Evolutionary conservation across 2,329 filamentous ascomycete species (phyloP).

Genomic region (Fusarium palustre): DNA sequence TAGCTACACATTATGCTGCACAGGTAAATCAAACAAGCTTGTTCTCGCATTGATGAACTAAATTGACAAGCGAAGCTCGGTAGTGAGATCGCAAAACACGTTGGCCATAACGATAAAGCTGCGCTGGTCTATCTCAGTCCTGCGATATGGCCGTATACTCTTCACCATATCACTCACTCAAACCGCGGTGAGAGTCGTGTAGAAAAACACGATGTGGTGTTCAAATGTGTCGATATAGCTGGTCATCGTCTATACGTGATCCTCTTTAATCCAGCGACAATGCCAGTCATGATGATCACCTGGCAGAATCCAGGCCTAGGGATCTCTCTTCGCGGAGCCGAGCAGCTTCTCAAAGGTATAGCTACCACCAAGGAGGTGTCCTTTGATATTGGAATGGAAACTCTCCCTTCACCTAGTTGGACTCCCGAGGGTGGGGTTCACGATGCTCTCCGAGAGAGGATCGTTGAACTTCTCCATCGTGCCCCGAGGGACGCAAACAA

Average conservation of each 20-base stretch:
- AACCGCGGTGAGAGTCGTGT: slow-evolving; percentile 54
- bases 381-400: slow-evolving; percentile 33
- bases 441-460: slow-evolving; percentile 53
- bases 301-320: slow-evolving; percentile 62
- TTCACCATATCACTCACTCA: slow-evolving; percentile 50
- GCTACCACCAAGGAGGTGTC: slow-evolving; percentile 52
- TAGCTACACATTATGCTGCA: slow-evolving; percentile 53
- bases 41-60: too few relatives aligned
- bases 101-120: slow-evolving; percentile 46
- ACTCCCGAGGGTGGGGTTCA: slow-evolving; percentile 56
- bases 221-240: slow-evolving; percentile 57
- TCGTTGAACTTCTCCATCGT: slow-evolving; percentile 57
- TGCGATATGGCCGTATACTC: slow-evolving; percentile 47
- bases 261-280: slow-evolving; percentile 54
- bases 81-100: slow-evolving; percentile 50
- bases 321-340: slow-evolving; percentile 59
- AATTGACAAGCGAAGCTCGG: slow-evolving; percentile 50
- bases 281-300: slow-evolving; percentile 53
- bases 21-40: slow-evolving; percentile 44
- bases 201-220: slow-evolving; percentile 50
- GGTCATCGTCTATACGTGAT: slow-evolving; percentile 59
- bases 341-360: slow-evolving; percentile 55
- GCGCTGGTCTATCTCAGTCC: slow-evolving; percentile 52
- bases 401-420: slow-evolving; percentile 52
- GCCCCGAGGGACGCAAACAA: slow-evolving; percentile 51